phyloP scores from a whole-genome alignment of 495 filamentous ascomycete genomes.

The Talaromyces liani region DNA sequence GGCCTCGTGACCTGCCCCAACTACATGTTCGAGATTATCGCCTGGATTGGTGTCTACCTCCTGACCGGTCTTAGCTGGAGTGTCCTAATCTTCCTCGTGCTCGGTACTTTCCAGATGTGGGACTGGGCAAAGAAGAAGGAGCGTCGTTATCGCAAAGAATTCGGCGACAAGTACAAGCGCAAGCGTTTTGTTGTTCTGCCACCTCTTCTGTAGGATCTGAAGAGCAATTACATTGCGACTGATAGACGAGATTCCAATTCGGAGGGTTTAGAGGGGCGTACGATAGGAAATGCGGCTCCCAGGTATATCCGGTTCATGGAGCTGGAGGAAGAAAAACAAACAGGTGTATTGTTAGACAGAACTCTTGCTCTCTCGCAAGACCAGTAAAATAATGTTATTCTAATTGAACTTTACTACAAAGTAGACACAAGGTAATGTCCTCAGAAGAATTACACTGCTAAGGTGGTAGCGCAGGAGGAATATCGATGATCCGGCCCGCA shows the following conservation, averaged over 20 bases:
- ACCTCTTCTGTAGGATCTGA: background rate
- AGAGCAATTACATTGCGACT: background rate
- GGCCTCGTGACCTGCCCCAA: constrained; percentile 87
- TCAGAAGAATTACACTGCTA: background rate
- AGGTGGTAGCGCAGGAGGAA: background rate
- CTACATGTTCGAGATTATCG: constrained; percentile 85
- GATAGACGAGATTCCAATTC: background rate
- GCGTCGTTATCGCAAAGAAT: constrained; percentile 77
- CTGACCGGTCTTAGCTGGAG: constrained; percentile 69
- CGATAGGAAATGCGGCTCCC: background rate
- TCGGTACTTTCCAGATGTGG: constrained; percentile 69
- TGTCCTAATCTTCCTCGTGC: constrained; percentile 60
- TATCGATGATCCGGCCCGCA: constrained; percentile 8
- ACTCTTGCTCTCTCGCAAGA: background rate
- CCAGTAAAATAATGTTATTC: background rate
- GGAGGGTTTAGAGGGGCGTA: background rate
- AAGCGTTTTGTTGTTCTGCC: constrained; percentile 79
- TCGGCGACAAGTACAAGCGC: constrained; percentile 81
- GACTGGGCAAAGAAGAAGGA: constrained; percentile 91
- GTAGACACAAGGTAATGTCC: background rate
- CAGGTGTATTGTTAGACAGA: background rate
- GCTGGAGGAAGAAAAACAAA: background rate
- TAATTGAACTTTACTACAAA: background rate
- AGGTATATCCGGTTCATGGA: background rate
- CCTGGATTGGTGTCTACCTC: constrained; percentile 73